Percentiles rank a stretch among this genome's conserved stretches.
Evolutionary conservation across 2,329 filamentous ascomycete species (phyloP).

Genomic region (Alternaria sp.): DNA sequence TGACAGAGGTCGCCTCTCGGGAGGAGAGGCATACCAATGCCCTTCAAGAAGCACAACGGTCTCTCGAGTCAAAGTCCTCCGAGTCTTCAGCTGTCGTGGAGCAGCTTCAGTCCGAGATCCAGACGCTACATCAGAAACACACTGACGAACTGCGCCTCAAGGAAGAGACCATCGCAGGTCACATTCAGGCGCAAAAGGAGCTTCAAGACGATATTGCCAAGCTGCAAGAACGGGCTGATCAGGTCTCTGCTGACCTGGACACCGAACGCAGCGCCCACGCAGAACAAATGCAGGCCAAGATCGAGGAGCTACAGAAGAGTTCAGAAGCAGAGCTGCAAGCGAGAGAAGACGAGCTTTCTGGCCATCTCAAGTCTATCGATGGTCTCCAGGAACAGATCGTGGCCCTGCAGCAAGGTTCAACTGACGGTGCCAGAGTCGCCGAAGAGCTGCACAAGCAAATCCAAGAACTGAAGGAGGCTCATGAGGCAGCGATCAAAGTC

Average conservation of each 20-base stretch:
- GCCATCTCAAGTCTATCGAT: slow-evolving; percentile 41
- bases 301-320: slow-evolving; percentile 37
- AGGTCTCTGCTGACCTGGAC: slow-evolving; percentile 35
- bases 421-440: slow-evolving; percentile 38
- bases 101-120: slow-evolving; percentile 41
- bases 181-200: slow-evolving; percentile 31
- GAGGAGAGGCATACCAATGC: slow-evolving; percentile 31
- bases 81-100: slow-evolving; percentile 40
- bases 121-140: slow-evolving; percentile 39
- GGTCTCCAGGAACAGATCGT: slow-evolving; percentile 42
- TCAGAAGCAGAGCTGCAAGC: slow-evolving; percentile 27
- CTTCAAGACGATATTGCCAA: slow-evolving; percentile 33
- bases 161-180: slow-evolving; percentile 38
- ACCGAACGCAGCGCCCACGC: slow-evolving; percentile 37
- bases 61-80: slow-evolving; percentile 35
- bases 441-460: slow-evolving; percentile 43
- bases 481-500: slow-evolving; percentile 37
- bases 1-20: slow-evolving; percentile 26
- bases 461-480: slow-evolving; percentile 36
- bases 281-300: slow-evolving; percentile 32
- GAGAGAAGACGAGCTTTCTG: slow-evolving; percentile 38
- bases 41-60: slow-evolving; percentile 31
- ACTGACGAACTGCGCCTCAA: slow-evolving; percentile 40
- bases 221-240: slow-evolving; percentile 39
- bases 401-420: slow-evolving; percentile 42